Conservation (phyloP, 495 filamentous ascomycete genomes). For the Lasiosphaeris hirsuta region DNA sequence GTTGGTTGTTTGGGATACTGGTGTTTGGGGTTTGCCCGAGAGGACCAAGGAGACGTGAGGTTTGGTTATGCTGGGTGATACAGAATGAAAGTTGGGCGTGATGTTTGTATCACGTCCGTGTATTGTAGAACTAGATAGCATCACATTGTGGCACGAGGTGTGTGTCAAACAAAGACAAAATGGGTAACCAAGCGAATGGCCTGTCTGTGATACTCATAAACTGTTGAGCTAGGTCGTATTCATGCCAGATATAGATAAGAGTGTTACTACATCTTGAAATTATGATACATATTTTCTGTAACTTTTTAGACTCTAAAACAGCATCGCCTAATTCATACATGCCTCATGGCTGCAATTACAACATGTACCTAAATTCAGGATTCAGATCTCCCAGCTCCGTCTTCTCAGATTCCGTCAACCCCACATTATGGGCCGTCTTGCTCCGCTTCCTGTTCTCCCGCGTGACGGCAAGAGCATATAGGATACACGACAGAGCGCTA, state of each 20-base stretch:
- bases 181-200: too few species aligned
- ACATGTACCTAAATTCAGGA: constrained; percentile 58
- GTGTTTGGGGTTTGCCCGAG: constrained; percentile 24
- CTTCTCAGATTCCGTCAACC: constrained; percentile 70
- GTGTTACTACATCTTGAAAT: too few species aligned
- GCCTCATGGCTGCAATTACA: constrained; percentile 8
- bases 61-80: neutral
- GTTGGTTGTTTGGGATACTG: constrained; percentile 71
- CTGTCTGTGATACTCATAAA: too few species aligned
- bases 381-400: constrained; percentile 67
- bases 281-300: too few species aligned
- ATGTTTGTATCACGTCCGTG: neutral
- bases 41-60: neutral
- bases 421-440: constrained; percentile 46
- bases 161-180: too few species aligned
- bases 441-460: constrained; percentile 66
- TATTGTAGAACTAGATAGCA: too few species aligned
- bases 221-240: too few species aligned
- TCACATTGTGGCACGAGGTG: too few species aligned
- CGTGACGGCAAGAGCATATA: constrained; percentile 59
- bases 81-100: neutral
- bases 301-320: too few species aligned
- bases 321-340: too few species aligned
- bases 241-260: too few species aligned
- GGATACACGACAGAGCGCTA: constrained; percentile 54